Evolutionary conservation across 148 eudicot species (phyloP).

Genomic region (Vaccinium macrocarpon): DNA sequence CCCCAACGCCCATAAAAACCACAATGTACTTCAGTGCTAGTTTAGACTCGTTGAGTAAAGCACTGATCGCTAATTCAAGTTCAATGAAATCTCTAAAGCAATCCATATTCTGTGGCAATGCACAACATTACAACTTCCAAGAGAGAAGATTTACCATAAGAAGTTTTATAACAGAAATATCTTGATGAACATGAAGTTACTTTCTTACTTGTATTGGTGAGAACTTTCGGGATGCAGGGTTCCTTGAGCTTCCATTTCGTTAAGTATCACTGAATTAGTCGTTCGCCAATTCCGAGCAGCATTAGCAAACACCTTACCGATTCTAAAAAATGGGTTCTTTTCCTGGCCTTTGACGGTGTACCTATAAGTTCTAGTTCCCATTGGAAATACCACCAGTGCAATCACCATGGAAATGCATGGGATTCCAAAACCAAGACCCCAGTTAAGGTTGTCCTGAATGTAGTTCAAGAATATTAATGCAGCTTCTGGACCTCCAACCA

Average conservation of each 20-base stretch:
- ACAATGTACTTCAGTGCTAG: not conserved
- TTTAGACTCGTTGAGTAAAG: not conserved
- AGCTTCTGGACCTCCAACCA: constrained; percentile 34
- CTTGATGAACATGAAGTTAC: not conserved
- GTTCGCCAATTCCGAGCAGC: constrained; percentile 53
- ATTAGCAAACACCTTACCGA: constrained; percentile 49
- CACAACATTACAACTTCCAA: not conserved
- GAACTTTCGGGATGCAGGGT: constrained; percentile 36
- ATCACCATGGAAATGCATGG: constrained; percentile 62
- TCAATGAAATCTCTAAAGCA: not conserved
- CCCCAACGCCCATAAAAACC: not conserved
- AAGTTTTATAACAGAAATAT: constrained; percentile 37
- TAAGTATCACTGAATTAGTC: constrained; percentile 29
- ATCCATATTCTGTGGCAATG: not conserved
- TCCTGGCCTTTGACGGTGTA: constrained; percentile 33
- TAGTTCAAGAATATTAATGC: constrained; percentile 43
- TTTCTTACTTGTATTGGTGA: constrained; percentile 51
- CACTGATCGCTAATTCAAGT: not conserved
- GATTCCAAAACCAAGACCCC: constrained; percentile 91
- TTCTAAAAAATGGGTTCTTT: constrained; percentile 56
- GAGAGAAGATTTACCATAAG: constrained; percentile 33
- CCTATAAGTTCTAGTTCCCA: constrained; percentile 66
- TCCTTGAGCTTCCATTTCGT: constrained; percentile 44
- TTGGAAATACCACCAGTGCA: constrained; percentile 51
- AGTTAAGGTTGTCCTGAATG: constrained; percentile 73